Evolutionary conservation across 2,329 filamentous ascomycete genomes (phyloP), one percentile per base, ranked within the genome.

Genomic region (Sporothrix pseudoabietina): DNA sequence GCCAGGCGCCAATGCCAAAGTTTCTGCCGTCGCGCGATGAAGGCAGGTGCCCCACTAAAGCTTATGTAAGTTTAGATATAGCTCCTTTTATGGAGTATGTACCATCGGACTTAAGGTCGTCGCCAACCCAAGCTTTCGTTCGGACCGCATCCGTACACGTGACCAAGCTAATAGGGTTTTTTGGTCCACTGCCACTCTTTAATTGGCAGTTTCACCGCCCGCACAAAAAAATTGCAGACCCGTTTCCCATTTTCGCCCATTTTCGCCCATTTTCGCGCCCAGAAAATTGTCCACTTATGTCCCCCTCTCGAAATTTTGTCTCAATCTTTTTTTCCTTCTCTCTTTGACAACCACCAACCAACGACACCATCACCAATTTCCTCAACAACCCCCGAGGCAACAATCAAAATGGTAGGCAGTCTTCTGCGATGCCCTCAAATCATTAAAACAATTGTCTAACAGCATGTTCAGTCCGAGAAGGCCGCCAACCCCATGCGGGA

Each of bases 401-500:
- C 74, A 72, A 47, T 72, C 80, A 81, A 77, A 79, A 84, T 84
- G 83, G 83, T 84, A 80, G 52, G 79, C 32, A 61, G 1, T 4
- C 44, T 22, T 6, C 8, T 10, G 10, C 14, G 8, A 49, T 6
- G 49, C 10, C n/a, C 8, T 30, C 32, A 19, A 19, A 57, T 26
- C 47, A 39, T 47, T 8, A n/a, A 35, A 3, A 1, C 41, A 22
- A 19, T 61, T 32, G 35, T n/a, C 68, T 68, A 52, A 63, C 65
- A 22, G 63, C 35, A 5, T 35, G 83, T 85, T 81, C 81, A 89
- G 86, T 88, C 92, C 85, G 93, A 95, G 85, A 98, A 98, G 90
- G 85, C 89, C 85, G 88, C 89, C 85, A 99, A 99, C 91, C 95
- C 96, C 88, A 99, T 99, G 96, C 93, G 94, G 89, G 95, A 99